Percentiles rank a stretch among this genome's conserved stretches.
Conservation (phyloP, 2,329 filamentous ascomycete species). For the Fusarium sp. region DNA sequence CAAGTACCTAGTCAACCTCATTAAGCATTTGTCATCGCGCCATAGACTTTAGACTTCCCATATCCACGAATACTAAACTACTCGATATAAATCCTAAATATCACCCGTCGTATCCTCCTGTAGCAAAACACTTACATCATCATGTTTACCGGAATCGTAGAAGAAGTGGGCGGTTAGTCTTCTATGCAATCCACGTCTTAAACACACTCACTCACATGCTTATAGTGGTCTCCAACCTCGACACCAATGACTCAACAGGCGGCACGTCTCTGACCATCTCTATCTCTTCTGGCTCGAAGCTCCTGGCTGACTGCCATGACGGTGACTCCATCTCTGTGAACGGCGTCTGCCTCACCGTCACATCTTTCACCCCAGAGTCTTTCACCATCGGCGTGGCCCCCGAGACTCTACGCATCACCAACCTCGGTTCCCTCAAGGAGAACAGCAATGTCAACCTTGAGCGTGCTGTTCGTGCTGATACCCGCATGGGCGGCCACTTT, state of each 20-base stretch:
- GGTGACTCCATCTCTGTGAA: slow-evolving; percentile 97
- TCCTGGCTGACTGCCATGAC: slow-evolving; percentile 85
- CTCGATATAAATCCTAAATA: not conserved
- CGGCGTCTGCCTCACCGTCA: slow-evolving; percentile 95
- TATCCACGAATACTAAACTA: not conserved
- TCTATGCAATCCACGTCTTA: not conserved
- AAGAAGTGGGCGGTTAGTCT: slow-evolving; percentile 87
- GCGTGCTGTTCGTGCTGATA: slow-evolving; percentile 89
- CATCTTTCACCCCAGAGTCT: slow-evolving; percentile 60
- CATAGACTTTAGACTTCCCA: not conserved
- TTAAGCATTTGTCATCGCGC: slow-evolving; percentile 46
- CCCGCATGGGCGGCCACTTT: slow-evolving; percentile 98
- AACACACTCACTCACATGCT: slow-evolving; percentile 50
- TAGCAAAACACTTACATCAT: slow-evolving; percentile 35
- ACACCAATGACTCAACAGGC: slow-evolving; percentile 83
- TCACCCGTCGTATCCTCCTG: not conserved
- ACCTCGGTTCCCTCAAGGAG: slow-evolving; percentile 80
- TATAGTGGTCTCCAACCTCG: slow-evolving; percentile 86
- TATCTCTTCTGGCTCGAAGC: slow-evolving; percentile 73
- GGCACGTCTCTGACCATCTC: slow-evolving; percentile 92
- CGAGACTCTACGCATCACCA: slow-evolving; percentile 94
- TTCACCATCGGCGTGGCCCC: slow-evolving; percentile 97
- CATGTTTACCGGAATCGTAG: slow-evolving; percentile 98
- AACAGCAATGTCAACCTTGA: slow-evolving; percentile 88
- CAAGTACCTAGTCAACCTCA: slow-evolving; percentile 21